A percentile compares a stretch with the other conserved stretches of the same genome.
Evolutionary conservation across 164 flowering plant species (phyloP).

Genomic region (Aristolochia californica): DNA sequence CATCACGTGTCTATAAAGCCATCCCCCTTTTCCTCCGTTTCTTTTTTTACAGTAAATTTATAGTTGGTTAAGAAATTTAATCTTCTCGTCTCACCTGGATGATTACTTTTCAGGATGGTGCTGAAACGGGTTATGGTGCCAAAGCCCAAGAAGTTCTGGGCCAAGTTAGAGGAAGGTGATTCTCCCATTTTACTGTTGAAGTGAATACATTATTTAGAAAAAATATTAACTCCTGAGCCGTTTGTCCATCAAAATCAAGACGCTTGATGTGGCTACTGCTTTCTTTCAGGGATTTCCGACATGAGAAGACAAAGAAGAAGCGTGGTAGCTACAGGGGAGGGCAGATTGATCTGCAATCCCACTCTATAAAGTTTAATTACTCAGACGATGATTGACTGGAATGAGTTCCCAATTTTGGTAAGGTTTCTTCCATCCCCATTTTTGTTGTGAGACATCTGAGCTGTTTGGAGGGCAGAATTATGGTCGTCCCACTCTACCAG

Average conservation of each 20-base stretch:
- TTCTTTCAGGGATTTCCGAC: constrained; percentile 63
- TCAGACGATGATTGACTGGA: constrained; percentile 48
- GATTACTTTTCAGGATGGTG: constrained; percentile 54
- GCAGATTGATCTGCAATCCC: constrained; percentile 64
- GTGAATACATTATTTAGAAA: not conserved
- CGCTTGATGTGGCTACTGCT: not conserved
- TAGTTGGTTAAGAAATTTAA: not conserved
- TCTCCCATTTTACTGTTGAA: not conserved
- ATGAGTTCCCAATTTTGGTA: not conserved
- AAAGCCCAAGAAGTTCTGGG: constrained; percentile 93
- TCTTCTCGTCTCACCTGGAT: not conserved
- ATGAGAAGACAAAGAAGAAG: constrained; percentile 93
- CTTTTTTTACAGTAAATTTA: not conserved
- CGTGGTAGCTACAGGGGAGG: constrained; percentile 93
- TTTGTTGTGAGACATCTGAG: no score
- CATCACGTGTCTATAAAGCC: not conserved
- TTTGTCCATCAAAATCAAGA: not conserved
- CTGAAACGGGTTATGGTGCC: constrained; percentile 92
- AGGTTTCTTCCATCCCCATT: no score
- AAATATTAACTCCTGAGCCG: not conserved
- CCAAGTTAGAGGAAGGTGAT: constrained; percentile 89
- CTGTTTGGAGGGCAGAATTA: no score
- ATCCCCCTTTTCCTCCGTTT: not conserved
- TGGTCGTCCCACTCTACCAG: no score
- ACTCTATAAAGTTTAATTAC: constrained; percentile 73